Conservation (phyloP, 2,329 filamentous ascomycete species). For the Ophiostoma ulmi region DNA sequence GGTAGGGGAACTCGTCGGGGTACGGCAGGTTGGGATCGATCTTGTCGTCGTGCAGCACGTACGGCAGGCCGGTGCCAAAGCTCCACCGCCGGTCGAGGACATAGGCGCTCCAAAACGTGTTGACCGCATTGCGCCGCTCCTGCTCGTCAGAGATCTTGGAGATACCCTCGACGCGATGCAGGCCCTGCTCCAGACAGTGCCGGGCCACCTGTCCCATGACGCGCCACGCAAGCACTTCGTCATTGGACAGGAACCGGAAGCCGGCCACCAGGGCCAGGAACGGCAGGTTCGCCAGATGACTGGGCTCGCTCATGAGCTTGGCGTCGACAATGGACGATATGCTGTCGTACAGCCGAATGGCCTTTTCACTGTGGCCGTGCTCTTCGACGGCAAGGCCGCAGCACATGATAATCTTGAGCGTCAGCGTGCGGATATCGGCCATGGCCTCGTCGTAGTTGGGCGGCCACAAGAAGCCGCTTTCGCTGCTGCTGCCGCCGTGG, state of each 20-base stretch:
- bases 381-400: constrained; percentile 72
- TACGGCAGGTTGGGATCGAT: constrained; percentile 45
- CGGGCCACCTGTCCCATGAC: constrained; percentile 74
- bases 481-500: constrained; percentile 7
- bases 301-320: constrained; percentile 52
- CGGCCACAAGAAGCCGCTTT: constrained; percentile 23
- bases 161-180: constrained; percentile 49
- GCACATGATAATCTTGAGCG: constrained; percentile 80
- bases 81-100: constrained; percentile 49
- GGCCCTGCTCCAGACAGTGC: constrained; percentile 44
- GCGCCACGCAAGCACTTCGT: constrained; percentile 81
- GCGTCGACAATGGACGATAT: constrained; percentile 67
- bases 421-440: constrained; percentile 45
- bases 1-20: constrained; percentile 66
- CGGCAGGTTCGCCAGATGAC: constrained; percentile 45
- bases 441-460: constrained; percentile 38
- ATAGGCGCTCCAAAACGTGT: constrained; percentile 49
- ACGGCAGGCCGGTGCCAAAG: constrained; percentile 47
- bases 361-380: constrained; percentile 70
- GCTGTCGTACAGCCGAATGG: constrained; percentile 67
- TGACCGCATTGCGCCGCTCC: constrained; percentile 33
- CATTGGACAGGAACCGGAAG: constrained; percentile 80
- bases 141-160: constrained; percentile 35
- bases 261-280: constrained; percentile 50
- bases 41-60: constrained; percentile 45